Evolutionary conservation across 1,284 basidiomycete genomes (phyloP).

Genomic region (Baeospora myosura): DNA sequence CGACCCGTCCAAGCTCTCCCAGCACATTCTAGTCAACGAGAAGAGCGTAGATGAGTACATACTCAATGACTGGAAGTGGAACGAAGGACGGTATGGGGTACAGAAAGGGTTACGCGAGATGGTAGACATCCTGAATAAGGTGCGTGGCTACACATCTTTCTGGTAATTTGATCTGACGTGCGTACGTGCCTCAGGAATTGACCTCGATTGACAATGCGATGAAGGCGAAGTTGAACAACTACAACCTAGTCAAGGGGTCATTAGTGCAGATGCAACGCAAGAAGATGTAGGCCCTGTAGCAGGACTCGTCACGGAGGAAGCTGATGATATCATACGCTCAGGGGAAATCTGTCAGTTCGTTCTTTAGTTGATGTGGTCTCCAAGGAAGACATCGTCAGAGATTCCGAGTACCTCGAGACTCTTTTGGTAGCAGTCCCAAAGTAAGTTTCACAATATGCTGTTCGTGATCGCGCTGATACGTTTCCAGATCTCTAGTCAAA

Average conservation of each 20-base stretch:
- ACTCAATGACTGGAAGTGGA: slow-evolving; percentile 78
- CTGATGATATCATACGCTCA: slow-evolving; percentile 27
- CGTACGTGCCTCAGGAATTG: slow-evolving; percentile 60
- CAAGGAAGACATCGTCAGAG: slow-evolving; percentile 74
- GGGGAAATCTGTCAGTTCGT: slow-evolving; percentile 89
- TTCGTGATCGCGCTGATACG: slow-evolving; percentile 14
- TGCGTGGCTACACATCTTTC: slow-evolving; percentile 26
- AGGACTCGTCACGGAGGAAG: slow-evolving; percentile 4
- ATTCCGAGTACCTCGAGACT: slow-evolving; percentile 93
- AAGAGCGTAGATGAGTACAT: slow-evolving; percentile 78
- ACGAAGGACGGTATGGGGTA: slow-evolving; percentile 79
- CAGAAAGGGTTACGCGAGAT: slow-evolving; percentile 77
- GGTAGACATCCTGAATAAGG: slow-evolving; percentile 77
- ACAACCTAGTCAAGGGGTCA: slow-evolving; percentile 92
- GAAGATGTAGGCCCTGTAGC: slow-evolving; percentile 61
- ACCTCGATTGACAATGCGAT: slow-evolving; percentile 82
- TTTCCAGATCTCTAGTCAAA: slow-evolving; percentile 68
- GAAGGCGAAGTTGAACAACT: slow-evolving; percentile 86
- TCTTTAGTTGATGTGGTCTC: slow-evolving; percentile 84
- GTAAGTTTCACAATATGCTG: slow-evolving; percentile 47
- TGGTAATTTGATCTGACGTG: too few species aligned
- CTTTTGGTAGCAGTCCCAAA: slow-evolving; percentile 91
- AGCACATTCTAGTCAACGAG: slow-evolving; percentile 84
- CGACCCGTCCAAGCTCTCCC: slow-evolving; percentile 74
- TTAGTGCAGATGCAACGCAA: slow-evolving; percentile 92